Base-by-base conservation (phyloP, 225 moss, liverwort and hornwort genomes). In the Thuidium tamariscinum region DNA sequence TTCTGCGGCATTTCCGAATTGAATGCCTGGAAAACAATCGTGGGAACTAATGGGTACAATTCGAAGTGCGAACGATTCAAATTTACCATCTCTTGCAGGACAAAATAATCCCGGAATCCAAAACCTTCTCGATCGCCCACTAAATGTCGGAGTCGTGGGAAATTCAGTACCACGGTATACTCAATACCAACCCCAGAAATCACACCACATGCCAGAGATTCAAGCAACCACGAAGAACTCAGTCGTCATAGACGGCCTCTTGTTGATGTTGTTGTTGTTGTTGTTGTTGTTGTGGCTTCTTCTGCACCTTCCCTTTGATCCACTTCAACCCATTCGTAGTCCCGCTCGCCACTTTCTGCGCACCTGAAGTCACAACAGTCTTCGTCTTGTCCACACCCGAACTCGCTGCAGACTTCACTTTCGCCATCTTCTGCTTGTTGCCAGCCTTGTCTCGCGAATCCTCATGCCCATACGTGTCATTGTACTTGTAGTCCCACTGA, bases 401-500 rank as follows among this genome's bases (percentile, higher is more conserved):
- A 39, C 84, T 89, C 8, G 93, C 93, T 11, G 85, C 92, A 13
- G 89, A 88, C 81, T 89, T 93, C 88, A 87, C 89, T 89, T 91
- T 93, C 26, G 86, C 86, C 88, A 88, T 8, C 92, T 80, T 93
- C 86, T 89, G 81, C 62, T 85, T 90, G 83, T 86, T 89, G 44
- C 88, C 84, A 3, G 41, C 63, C 75, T 88, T 90, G 80, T 80
- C 79, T 14, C 79, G 59, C 5, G 83, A 75, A 14, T 86, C 79
- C 23, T 88, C 81, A 9, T 73, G 85, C 5, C 90, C 88, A 5
- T 86, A 89, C 10, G 82, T 37, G 85, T 93, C 93, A 61, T 93
- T 93, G 36, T 84, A 93, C 82, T 93, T 92, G 49, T 92, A 92
- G 77, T 93, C 93, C 93, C 93, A 93, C 77, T 93, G 93, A 64